Conservation (phyloP, 768 basidiomycete genomes). For the Tulasnella sp. region DNA sequence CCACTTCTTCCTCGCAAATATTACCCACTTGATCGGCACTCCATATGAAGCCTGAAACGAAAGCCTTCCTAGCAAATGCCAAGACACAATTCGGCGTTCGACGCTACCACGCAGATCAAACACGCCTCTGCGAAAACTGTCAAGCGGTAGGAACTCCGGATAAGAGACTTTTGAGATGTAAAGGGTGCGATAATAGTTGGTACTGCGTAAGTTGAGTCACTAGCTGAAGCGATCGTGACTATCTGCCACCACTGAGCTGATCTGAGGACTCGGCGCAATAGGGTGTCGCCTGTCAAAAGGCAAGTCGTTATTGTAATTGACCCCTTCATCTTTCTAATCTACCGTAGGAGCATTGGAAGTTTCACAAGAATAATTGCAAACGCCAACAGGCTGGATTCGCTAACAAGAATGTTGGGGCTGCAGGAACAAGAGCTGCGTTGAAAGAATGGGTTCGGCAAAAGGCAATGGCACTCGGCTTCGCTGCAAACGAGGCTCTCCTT, state of each 20-base stretch:
- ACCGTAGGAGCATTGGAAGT: background rate
- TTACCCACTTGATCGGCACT: background rate
- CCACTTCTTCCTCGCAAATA: background rate
- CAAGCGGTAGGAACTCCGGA: background rate
- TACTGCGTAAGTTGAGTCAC: background rate
- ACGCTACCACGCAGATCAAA: background rate
- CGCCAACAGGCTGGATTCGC: background rate
- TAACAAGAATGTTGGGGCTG: background rate
- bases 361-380: background rate
- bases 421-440: background rate
- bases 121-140: constrained; percentile 10
- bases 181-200: background rate
- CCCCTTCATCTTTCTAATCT: background rate
- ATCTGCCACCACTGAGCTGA: background rate
- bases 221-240: background rate
- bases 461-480: background rate
- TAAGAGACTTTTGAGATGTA: background rate
- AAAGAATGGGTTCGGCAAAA: constrained; percentile 7
- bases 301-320: background rate
- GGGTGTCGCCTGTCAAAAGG: background rate
- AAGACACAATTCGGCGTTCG: background rate
- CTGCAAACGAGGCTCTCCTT: background rate
- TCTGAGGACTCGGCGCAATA: background rate
- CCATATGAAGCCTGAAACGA: background rate
- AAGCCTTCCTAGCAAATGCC: background rate